Evolutionary conservation across 495 filamentous ascomycete species (phyloP).

Genomic region (Penicillium odoratum): DNA sequence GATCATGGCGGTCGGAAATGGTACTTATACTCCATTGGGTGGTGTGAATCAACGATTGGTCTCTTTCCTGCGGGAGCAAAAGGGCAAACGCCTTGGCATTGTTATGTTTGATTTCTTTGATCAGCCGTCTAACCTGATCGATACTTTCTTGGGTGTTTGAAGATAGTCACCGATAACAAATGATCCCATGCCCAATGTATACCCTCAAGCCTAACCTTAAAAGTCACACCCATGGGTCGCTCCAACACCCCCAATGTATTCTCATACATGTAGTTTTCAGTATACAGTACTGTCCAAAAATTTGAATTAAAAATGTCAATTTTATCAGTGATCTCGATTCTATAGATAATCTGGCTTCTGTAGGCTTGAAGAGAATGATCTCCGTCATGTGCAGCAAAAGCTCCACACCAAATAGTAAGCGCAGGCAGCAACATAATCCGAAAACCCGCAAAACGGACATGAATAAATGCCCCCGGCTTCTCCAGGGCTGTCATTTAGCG

Average conservation of each 20-base stretch:
- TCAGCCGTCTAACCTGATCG: slow-evolving; percentile 16
- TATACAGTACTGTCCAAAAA: no score
- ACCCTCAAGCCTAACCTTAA: neutral
- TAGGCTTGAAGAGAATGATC: neutral
- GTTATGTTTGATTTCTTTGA: slow-evolving; percentile 55
- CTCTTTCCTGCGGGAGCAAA: slow-evolving; percentile 22
- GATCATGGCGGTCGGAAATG: slow-evolving; percentile 51
- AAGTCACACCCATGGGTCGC: neutral
- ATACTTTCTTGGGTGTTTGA: slow-evolving; percentile 15
- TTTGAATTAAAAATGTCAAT: neutral
- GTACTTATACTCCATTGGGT: slow-evolving; percentile 33
- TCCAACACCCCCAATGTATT: no score
- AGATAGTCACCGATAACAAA: no score
- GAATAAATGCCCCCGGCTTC: neutral
- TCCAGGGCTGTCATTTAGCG: neutral
- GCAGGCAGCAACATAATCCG: slow-evolving; percentile 10
- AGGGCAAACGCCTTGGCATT: slow-evolving; percentile 33
- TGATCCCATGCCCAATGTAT: neutral
- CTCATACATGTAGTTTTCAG: no score
- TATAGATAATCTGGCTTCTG: neutral
- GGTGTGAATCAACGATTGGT: slow-evolving; percentile 39
- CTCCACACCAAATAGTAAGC: slow-evolving; percentile 7
- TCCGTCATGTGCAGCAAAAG: neutral
- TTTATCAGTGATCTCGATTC: neutral
- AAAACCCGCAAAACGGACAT: neutral